Evolutionary conservation across 441 rosid species (phyloP).

Genomic region (Eruca vesicaria): DNA sequence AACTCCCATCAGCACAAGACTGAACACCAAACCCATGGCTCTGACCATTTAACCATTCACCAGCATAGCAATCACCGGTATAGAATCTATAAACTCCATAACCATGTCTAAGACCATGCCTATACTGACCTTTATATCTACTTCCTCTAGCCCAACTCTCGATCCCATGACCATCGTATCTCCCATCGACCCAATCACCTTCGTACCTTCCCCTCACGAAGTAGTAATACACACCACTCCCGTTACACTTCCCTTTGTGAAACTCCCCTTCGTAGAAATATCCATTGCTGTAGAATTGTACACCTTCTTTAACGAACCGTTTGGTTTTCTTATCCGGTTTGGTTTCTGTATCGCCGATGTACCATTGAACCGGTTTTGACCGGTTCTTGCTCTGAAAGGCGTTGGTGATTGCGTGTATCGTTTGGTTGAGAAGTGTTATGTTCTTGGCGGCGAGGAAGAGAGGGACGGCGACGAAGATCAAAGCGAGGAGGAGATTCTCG

Average conservation of each 20-base stretch:
- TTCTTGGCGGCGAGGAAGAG: constrained; percentile 78
- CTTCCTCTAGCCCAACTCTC: constrained; percentile 98
- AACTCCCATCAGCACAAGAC: constrained; percentile 86
- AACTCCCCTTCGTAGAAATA: constrained; percentile 95
- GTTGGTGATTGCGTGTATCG: constrained; percentile 33
- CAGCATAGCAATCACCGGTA: constrained; percentile 88
- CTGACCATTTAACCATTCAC: constrained; percentile 93
- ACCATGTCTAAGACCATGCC: constrained; percentile 82
- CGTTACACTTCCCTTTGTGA: constrained; percentile 79
- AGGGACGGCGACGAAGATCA: constrained; percentile 71
- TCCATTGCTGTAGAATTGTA: constrained; percentile 83
- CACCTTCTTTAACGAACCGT: constrained; percentile 69
- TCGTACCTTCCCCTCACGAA: constrained; percentile 82
- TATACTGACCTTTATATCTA: constrained; percentile 83
- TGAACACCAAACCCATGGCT: constrained; percentile 90
- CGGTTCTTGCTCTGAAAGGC: constrained; percentile 37
- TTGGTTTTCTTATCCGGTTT: constrained; percentile 22
- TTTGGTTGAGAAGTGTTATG: constrained; percentile 53
- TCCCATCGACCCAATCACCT: constrained; percentile 93
- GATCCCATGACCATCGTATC: constrained; percentile 83
- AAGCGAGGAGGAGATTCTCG: constrained; percentile 69
- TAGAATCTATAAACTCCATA: constrained; percentile 78
- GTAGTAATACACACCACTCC: no score
- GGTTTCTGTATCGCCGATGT: constrained; percentile 54
- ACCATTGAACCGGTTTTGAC: constrained; percentile 73